phyloP scores from a whole-genome alignment of 139 green algal genomes.

The Chlamydomonas sp. region DNA sequence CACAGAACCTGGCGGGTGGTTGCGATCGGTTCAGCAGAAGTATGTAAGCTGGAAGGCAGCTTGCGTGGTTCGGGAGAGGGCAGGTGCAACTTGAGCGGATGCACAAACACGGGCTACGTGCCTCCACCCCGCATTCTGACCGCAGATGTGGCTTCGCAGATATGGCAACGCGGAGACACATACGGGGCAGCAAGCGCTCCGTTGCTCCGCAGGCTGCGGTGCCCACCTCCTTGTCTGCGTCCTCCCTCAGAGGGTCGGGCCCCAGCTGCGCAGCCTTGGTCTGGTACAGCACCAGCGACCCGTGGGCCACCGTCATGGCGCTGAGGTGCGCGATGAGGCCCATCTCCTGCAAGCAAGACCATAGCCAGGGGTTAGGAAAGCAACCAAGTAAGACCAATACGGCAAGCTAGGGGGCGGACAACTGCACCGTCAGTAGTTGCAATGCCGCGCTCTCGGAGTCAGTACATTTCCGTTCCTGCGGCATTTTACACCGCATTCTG shows the following conservation, averaged over 20 bases:
- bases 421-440: background rate
- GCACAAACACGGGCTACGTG: too few species aligned
- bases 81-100: too few species aligned
- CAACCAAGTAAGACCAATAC: slow-evolving; percentile 18
- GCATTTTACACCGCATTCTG: background rate
- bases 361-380: background rate
- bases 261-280: slow-evolving; percentile 70
- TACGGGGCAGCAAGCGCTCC: too few species aligned
- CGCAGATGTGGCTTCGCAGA: too few species aligned
- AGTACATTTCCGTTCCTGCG: background rate
- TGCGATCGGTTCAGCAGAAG: background rate
- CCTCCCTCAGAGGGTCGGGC: slow-evolving; percentile 79
- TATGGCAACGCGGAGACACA: too few species aligned
- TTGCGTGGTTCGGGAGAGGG: too few species aligned
- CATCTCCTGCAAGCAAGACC: slow-evolving; percentile 9
- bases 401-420: too few species aligned
- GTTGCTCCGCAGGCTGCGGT: too few species aligned
- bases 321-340: slow-evolving; percentile 72
- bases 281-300: slow-evolving; percentile 62
- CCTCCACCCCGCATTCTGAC: too few species aligned
- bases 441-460: background rate
- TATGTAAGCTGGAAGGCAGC: background rate
- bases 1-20: slow-evolving; percentile 40
- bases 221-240: slow-evolving; percentile 60
- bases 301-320: slow-evolving; percentile 85